These are phyloP conservation scores for Volvox carteri DNA, from an alignment of 163 green algal genomes.

Conservation along the genomic window DNA sequence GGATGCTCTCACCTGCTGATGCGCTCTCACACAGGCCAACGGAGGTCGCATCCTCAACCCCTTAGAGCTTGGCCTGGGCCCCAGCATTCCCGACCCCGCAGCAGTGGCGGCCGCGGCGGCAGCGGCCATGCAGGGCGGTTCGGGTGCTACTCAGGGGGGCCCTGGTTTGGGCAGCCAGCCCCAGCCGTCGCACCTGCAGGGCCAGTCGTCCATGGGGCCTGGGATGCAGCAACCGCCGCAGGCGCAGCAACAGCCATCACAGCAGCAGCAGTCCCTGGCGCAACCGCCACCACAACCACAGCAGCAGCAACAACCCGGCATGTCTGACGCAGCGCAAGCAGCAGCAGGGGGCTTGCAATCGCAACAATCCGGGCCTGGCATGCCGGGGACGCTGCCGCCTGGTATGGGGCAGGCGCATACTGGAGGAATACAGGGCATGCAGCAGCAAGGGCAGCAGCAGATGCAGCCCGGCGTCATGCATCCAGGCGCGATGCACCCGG, in stretches of 20 bases:
- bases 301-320: slow-evolving; percentile 2
- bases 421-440: slow-evolving; percentile 29
- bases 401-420: slow-evolving; percentile 18
- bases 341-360: slow-evolving; percentile 8
- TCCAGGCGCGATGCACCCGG: slow-evolving; percentile 17
- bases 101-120: not conserved
- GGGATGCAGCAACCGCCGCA: not conserved
- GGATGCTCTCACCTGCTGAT: too few species aligned
- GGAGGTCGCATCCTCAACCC: slow-evolving; percentile 26
- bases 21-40: slow-evolving; percentile 22
- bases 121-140: slow-evolving; percentile 11
- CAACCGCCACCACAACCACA: slow-evolving; percentile 18
- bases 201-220: not conserved
- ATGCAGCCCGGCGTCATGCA: slow-evolving; percentile 47
- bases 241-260: not conserved
- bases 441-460: slow-evolving; percentile 29
- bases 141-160: not conserved
- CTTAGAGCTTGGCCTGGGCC: not conserved
- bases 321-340: slow-evolving; percentile 5
- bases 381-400: not conserved
- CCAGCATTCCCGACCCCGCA: not conserved
- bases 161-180: not conserved
- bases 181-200: not conserved
- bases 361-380: slow-evolving; percentile 1
- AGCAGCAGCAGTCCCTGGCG: slow-evolving; percentile 1